phyloP scores from a whole-genome alignment of 2,329 filamentous ascomycete genomes.

The Dactylellina parvicollis region DNA sequence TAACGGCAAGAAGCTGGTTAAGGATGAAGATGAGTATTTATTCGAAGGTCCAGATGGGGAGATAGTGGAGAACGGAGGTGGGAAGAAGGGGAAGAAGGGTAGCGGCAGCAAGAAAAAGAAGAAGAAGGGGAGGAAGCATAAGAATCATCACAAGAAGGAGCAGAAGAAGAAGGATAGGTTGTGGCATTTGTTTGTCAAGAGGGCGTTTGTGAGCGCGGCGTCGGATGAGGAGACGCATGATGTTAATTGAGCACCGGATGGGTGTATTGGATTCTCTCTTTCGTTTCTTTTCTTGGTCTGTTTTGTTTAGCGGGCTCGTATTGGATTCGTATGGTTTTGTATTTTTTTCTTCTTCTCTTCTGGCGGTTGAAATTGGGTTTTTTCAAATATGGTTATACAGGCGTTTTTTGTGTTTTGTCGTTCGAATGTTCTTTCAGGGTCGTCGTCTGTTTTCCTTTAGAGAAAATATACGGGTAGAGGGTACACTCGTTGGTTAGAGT shows the following conservation, averaged over 20 bases:
- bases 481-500: too few relatives aligned
- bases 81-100: conserved; percentile 2
- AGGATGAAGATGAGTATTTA: not conserved
- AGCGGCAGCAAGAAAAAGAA: conserved; percentile 50
- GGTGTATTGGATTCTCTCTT: not conserved
- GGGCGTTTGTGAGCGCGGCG: conserved; percentile 57
- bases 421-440: too few relatives aligned
- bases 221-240: conserved; percentile 51
- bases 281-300: conserved; percentile 3
- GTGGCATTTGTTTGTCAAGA: conserved; percentile 61
- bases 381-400: too few relatives aligned
- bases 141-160: conserved; percentile 51
- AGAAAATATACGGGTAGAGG: too few relatives aligned
- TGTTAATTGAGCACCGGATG: conserved; percentile 13
- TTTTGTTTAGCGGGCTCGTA: too few relatives aligned
- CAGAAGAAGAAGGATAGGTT: conserved; percentile 60
- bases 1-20: conserved; percentile 59
- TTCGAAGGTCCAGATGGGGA: conserved; percentile 27
- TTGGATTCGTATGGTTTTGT: too few relatives aligned
- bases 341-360: too few relatives aligned
- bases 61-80: conserved; percentile 56
- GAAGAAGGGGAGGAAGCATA: conserved; percentile 52
- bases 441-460: too few relatives aligned
- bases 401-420: too few relatives aligned
- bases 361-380: conserved; percentile 13